Percentiles rank a stretch among this genome's conserved stretches.
These are phyloP conservation scores for Austroboletus novae-zelandiae DNA, from an alignment of 1,284 basidiomycete species.

Conservation along the genomic window DNA sequence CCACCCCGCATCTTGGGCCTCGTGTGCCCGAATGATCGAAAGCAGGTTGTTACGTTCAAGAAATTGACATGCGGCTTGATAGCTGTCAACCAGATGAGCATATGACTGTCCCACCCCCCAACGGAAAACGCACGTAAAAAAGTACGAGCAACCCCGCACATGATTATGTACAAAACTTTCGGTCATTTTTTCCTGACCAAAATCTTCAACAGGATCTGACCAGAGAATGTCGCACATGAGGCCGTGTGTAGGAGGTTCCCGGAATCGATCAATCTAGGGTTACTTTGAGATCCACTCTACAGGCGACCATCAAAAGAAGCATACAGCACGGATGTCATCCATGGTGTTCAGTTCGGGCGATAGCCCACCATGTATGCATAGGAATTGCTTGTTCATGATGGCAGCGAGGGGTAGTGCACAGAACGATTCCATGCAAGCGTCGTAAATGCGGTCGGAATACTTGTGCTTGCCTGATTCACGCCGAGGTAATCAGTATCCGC, in stretches of 20 bases:
- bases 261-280: constrained; percentile 84
- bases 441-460: constrained; percentile 88
- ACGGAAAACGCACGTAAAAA: constrained; percentile 69
- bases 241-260: constrained; percentile 91
- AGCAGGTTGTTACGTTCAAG: constrained; percentile 90
- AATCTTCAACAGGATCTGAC: constrained; percentile 94
- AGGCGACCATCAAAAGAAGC: constrained; percentile 18
- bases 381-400: constrained; percentile 96
- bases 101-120: background rate
- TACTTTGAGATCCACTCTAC: constrained; percentile 5
- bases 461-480: constrained; percentile 80
- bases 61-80: constrained; percentile 91
- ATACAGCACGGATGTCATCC: constrained; percentile 80
- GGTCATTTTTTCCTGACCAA: constrained; percentile 85
- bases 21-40: constrained; percentile 94
- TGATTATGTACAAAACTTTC: constrained; percentile 92
- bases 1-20: constrained; percentile 92
- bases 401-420: constrained; percentile 90
- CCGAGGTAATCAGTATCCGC: constrained; percentile 6
- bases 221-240: constrained; percentile 96
- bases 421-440: constrained; percentile 92
- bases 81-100: constrained; percentile 39
- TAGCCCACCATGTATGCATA: constrained; percentile 93
- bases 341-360: constrained; percentile 90
- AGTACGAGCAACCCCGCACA: constrained; percentile 93